These are phyloP conservation scores for Metschnikowia corniflorae DNA, from an alignment of 805 yeast genomes.

Conservation along the genomic window DNA sequence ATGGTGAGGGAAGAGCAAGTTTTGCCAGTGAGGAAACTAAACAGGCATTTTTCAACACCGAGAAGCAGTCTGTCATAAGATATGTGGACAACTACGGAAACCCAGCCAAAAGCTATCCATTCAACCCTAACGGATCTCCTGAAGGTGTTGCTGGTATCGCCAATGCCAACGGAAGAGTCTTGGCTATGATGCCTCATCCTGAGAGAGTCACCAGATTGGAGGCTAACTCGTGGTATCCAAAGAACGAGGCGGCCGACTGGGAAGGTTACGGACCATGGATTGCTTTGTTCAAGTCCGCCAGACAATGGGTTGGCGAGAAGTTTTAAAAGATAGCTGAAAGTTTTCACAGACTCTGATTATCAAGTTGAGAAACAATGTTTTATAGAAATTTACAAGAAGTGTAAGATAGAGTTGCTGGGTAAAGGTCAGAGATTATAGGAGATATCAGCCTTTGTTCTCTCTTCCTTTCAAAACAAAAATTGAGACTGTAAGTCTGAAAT, in stretches of 20 bases:
- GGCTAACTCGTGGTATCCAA: constrained; percentile 88
- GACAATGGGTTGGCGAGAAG: constrained; percentile 78
- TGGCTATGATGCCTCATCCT: constrained; percentile 99
- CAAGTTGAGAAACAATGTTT: too few species aligned
- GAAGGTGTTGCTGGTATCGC: constrained; percentile 90
- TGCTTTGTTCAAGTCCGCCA: constrained; percentile 84
- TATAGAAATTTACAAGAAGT: too few species aligned
- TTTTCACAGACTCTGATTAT: too few species aligned
- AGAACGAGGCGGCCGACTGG: constrained; percentile 57
- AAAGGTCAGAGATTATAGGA: too few species aligned
- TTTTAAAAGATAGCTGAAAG: too few species aligned
- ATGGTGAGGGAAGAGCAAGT: constrained; percentile 93
- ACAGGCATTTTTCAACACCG: constrained; percentile 40
- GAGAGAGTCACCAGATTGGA: constrained; percentile 89
- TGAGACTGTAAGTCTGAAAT: too few species aligned
- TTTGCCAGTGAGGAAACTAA: constrained; percentile 50
- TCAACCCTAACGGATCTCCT: constrained; percentile 95
- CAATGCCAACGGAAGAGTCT: constrained; percentile 88
- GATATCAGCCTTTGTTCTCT: too few species aligned
- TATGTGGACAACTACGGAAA: constrained; percentile 91
- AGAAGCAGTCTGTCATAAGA: constrained; percentile 62
- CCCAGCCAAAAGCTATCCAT: constrained; percentile 79
- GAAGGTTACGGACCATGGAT: constrained; percentile 94
- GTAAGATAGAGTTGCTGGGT: too few species aligned
- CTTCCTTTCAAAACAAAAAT: too few species aligned